Evolutionary conservation across 1,284 basidiomycete genomes (phyloP).

Genomic region (Ustilago trichophora): DNA sequence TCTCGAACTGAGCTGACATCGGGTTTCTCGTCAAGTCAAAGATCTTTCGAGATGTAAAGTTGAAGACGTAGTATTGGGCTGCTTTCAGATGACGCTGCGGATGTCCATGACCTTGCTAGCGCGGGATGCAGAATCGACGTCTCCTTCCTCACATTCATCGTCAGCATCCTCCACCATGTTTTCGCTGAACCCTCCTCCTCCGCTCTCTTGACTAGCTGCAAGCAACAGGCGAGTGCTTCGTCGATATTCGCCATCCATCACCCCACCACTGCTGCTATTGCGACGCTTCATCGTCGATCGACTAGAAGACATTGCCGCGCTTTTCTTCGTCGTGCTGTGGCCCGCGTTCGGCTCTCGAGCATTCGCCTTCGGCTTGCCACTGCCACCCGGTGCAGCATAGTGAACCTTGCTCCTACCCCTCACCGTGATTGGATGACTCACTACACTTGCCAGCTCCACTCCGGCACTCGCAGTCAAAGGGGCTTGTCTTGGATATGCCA

Average conservation of each 20-base stretch:
- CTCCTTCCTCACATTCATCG: neutral
- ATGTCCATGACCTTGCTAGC: slow-evolving; percentile 36
- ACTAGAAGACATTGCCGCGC: no score
- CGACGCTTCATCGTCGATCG: no score
- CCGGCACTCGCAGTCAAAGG: slow-evolving; percentile 1
- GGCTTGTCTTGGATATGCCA: slow-evolving; percentile 12
- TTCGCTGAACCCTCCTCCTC: neutral
- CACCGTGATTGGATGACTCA: slow-evolving; percentile 41
- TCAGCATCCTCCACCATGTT: slow-evolving; percentile 8
- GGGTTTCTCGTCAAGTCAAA: no score
- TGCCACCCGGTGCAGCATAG: slow-evolving; percentile 7
- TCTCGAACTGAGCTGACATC: no score
- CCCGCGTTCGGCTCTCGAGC: no score
- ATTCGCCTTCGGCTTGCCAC: no score
- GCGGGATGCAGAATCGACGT: neutral
- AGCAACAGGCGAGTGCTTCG: slow-evolving; percentile 16
- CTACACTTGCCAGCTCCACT: slow-evolving; percentile 22
- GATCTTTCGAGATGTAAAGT: no score
- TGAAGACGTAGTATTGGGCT: no score
- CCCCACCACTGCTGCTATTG: no score
- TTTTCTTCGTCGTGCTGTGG: no score
- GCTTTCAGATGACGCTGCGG: slow-evolving; percentile 34
- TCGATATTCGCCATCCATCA: slow-evolving; percentile 2
- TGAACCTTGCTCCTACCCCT: slow-evolving; percentile 44
- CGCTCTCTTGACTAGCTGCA: neutral